Evolutionary conservation across 2,329 filamentous ascomycete genomes (phyloP), one percentile per base, ranked within the genome.

Genomic region (Arthroderma sp.): DNA sequence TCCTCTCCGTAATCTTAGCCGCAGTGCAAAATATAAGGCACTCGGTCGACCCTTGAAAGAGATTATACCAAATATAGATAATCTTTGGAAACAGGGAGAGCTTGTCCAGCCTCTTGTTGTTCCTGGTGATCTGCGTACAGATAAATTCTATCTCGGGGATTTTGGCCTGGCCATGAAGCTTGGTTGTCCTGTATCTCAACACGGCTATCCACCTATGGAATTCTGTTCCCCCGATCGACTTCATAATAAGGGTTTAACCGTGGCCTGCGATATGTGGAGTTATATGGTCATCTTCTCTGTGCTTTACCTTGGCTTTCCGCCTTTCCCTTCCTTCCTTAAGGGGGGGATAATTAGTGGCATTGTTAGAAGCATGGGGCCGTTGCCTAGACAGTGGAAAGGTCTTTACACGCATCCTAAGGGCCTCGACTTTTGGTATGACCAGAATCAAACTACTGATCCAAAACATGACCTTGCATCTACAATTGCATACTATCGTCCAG

Each of bases 201-300:
- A 59, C 21, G 59, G 55, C 25, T 59, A 15, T 7, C 49, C 49
- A 17, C 33, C 28, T 52, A 9, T 9, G 25, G 3, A 7, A 21
- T 52, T 21, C 25, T 52, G 49, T 35, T 52, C 64, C 63, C 54
- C 57, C 38, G 44, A 60, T 41, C 64, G 65, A 38, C 58, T 68
- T 54, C 62, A 66, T 65, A 15, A 57, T 11, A 44, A 62, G 60
- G 59, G 59, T 8, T 61, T 66, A 57, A 68, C 62, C 47, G 59
- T 59, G 54, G 63, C 64, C 53, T 67, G 66, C 47, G 66, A 67
- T 49, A 67, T 69, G 58, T 69, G 64, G 66, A 69, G 65, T 43
- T 68, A 67, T 28, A 68, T 68, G 65, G 25, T 63, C 55, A 38
- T 68, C 23, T 68, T 69, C 51, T 51, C 60, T 23, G 53, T 57